A percentile compares a stretch with the other conserved stretches of the same genome.
Conservation (phyloP, 1,284 basidiomycete species). For the Papiliotrema terrestris region DNA sequence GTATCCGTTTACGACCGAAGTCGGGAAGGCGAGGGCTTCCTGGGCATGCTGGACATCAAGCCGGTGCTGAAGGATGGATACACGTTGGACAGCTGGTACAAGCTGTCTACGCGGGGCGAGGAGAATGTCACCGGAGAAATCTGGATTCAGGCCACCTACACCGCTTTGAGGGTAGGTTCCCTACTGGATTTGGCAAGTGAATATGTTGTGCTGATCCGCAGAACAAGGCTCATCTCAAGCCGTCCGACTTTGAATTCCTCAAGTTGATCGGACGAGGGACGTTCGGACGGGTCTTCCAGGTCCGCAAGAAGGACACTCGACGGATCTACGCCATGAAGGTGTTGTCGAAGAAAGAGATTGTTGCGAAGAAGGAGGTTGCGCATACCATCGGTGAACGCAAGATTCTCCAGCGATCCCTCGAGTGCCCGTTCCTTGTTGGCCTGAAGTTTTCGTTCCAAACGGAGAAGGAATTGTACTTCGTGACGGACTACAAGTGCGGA, state of each 20-base stretch:
- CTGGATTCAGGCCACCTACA: constrained; percentile 90
- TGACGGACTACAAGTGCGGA: constrained; percentile 98
- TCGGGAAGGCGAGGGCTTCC: constrained; percentile 76
- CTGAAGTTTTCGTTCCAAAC: constrained; percentile 99
- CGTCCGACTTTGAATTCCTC: constrained; percentile 96
- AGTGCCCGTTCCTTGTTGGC: constrained; percentile 96
- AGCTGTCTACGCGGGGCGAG: constrained; percentile 71
- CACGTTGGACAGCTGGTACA: constrained; percentile 95
- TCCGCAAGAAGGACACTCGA: constrained; percentile 94
- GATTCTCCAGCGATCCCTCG: constrained; percentile 90
- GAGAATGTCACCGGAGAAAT: constrained; percentile 88
- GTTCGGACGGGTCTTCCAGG: constrained; percentile 99
- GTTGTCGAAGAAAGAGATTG: constrained; percentile 96
- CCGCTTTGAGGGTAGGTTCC: constrained; percentile 72
- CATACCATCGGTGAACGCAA: constrained; percentile 99
- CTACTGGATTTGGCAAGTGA: too few species aligned
- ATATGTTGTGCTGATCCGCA: constrained; percentile 38
- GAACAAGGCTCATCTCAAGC: constrained; percentile 77
- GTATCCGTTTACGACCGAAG: constrained; percentile 92
- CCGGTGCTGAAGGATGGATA: constrained; percentile 85
- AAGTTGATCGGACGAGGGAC: constrained; percentile 98
- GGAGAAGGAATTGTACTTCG: constrained; percentile 89
- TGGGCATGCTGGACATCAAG: constrained; percentile 88
- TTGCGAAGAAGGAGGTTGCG: constrained; percentile 98
- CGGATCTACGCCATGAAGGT: constrained; percentile 99